phyloP scores from a whole-genome alignment of 2,329 filamentous ascomycete species.

The Seiridium cupressi region DNA sequence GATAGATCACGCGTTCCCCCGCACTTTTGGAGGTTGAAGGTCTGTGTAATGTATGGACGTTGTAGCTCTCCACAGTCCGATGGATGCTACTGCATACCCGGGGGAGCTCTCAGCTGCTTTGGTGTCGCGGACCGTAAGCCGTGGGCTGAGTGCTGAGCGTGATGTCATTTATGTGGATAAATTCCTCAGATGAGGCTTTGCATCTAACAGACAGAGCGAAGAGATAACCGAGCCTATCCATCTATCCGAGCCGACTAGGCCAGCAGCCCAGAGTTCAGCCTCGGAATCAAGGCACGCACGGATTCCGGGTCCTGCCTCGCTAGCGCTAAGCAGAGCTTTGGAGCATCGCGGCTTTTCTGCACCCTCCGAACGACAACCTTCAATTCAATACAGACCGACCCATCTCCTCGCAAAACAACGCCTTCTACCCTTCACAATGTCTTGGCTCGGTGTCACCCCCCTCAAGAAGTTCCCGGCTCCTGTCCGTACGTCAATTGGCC shows the following conservation, averaged over 20 bases:
- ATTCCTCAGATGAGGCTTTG: neutral
- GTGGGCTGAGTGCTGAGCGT: neutral
- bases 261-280: neutral
- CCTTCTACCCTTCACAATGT: conserved; percentile 59
- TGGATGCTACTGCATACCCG: neutral
- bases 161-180: neutral
- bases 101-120: neutral
- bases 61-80: neutral
- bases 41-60: neutral
- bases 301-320: neutral
- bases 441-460: conserved; percentile 64
- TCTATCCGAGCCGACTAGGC: neutral
- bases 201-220: neutral
- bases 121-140: neutral
- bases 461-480: conserved; percentile 80
- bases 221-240: neutral
- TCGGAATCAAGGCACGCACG: neutral
- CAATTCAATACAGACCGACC: conserved; percentile 8
- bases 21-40: neutral
- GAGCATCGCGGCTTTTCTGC: conserved; percentile 8
- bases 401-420: conserved; percentile 29
- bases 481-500: conserved; percentile 63
- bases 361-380: conserved; percentile 3
- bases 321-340: conserved; percentile 5
- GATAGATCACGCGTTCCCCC: neutral